Evolutionary conservation across 2,329 filamentous ascomycete genomes (phyloP).

Genomic region (Plenodomus lindquistii): DNA sequence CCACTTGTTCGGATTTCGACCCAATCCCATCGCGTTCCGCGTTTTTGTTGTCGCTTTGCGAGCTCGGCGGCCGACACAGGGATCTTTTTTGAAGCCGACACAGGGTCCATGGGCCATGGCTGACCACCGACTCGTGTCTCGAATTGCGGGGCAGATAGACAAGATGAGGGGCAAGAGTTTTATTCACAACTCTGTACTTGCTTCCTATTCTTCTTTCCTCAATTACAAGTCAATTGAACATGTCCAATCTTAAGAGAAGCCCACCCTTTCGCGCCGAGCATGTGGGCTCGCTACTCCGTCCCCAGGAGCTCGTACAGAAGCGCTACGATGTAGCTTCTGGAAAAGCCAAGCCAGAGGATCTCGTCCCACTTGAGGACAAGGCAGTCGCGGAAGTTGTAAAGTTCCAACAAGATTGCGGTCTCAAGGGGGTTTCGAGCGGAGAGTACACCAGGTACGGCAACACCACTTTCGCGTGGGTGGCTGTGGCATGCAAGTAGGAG

Average conservation of each 20-base stretch:
- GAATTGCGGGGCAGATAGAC: conserved; percentile 25
- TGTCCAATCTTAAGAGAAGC: conserved; percentile 38
- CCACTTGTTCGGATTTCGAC: conserved; percentile 11
- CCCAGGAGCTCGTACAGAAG: conserved; percentile 62
- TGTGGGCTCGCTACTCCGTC: conserved; percentile 71
- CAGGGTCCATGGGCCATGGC: conserved; percentile 14
- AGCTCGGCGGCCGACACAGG: conserved; percentile 9
- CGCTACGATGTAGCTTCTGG: conserved; percentile 57
- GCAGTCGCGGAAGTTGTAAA: conserved; percentile 68
- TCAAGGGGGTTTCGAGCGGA: conserved; percentile 68
- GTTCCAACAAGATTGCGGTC: conserved; percentile 65
- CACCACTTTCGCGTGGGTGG: not conserved
- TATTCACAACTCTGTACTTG: conserved; percentile 3
- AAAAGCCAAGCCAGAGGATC: conserved; percentile 51
- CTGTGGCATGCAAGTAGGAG: not conserved
- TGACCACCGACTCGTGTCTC: conserved; percentile 16
- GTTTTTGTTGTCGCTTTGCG: conserved; percentile 8
- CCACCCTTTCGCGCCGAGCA: conserved; percentile 74
- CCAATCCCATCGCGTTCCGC: conserved; percentile 21
- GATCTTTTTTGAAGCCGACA: conserved; percentile 11
- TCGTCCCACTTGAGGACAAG: conserved; percentile 65
- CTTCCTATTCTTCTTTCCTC: conserved; percentile 5
- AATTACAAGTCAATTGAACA: conserved; percentile 32
- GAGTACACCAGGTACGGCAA: conserved; percentile 58
- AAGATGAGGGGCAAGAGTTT: conserved; percentile 27